These are phyloP conservation scores for Pyrenophora seminiperda DNA, from an alignment of 2,329 filamentous ascomycete species.

Conservation along the genomic window DNA sequence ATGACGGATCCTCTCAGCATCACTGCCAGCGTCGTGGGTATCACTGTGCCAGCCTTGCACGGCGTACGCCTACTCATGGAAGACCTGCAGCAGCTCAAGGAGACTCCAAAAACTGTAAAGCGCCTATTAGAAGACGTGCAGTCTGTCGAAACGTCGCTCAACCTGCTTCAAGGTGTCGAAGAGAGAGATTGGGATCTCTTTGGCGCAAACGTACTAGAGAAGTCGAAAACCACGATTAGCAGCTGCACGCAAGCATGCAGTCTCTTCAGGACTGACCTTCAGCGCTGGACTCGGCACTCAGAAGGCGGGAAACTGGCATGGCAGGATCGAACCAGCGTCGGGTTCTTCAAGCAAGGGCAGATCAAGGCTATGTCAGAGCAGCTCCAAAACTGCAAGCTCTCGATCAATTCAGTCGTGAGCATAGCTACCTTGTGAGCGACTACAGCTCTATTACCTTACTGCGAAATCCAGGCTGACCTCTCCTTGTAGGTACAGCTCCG, in stretches of 20 bases:
- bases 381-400: slow-evolving; percentile 42
- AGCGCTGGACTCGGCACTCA: slow-evolving; percentile 43
- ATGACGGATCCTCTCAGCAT: slow-evolving; percentile 41
- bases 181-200: slow-evolving; percentile 42
- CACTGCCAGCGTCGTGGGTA: slow-evolving; percentile 37
- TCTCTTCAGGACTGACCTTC: slow-evolving; percentile 37
- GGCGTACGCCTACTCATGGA: slow-evolving; percentile 38
- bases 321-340: slow-evolving; percentile 42
- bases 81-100: slow-evolving; percentile 40
- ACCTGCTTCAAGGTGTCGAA: slow-evolving; percentile 35
- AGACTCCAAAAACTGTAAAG: slow-evolving; percentile 42
- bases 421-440: slow-evolving; percentile 41
- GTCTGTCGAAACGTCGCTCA: slow-evolving; percentile 36
- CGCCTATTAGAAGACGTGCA: slow-evolving; percentile 37
- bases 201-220: slow-evolving; percentile 30
- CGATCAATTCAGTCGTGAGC: slow-evolving; percentile 36
- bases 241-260: slow-evolving; percentile 38
- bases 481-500: slow-evolving; percentile 36
- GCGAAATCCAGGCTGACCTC: slow-evolving; percentile 20
- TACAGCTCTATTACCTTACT: slow-evolving; percentile 3
- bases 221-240: slow-evolving; percentile 38
- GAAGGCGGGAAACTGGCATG: slow-evolving; percentile 40
- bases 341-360: slow-evolving; percentile 44
- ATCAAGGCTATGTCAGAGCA: slow-evolving; percentile 45
- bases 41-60: slow-evolving; percentile 40